Percentiles rank a stretch among this genome's conserved stretches.
Conservation (phyloP, 148 eudicot genomes). For the Amaranthus hypochondriacus region DNA sequence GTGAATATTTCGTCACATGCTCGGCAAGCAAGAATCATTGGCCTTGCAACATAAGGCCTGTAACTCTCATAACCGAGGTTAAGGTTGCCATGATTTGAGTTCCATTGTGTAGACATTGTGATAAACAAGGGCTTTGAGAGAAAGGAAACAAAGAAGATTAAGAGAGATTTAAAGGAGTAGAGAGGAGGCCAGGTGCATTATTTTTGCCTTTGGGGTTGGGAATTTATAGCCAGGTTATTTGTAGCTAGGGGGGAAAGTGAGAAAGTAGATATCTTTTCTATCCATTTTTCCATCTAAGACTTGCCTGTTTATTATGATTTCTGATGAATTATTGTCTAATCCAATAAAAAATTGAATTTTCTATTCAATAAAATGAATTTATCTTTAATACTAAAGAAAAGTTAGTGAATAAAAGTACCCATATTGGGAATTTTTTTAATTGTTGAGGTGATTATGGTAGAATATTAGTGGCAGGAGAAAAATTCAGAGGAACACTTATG, state of each 20-base stretch:
- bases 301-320: slow-evolving; percentile 19
- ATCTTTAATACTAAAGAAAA: slow-evolving; percentile 1
- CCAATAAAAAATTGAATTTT: slow-evolving; percentile 10
- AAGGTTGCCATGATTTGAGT: neutral
- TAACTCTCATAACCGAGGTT: slow-evolving; percentile 12
- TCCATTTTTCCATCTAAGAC: slow-evolving; percentile 21
- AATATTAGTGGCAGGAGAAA: neutral
- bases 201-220: neutral
- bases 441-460: neutral
- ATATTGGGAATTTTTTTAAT: slow-evolving; percentile 14
- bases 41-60: neutral
- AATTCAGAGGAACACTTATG: neutral
- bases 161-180: neutral
- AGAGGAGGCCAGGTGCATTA: slow-evolving; percentile 2
- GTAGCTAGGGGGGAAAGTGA: neutral
- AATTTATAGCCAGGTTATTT: slow-evolving; percentile 7
- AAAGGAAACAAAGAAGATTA: neutral
- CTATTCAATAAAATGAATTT: neutral
- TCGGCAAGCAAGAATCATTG: slow-evolving; percentile 23
- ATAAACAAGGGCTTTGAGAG: neutral
- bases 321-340: neutral
- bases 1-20: slow-evolving; percentile 22
- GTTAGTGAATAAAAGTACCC: slow-evolving; percentile 10
- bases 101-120: slow-evolving; percentile 25
- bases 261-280: neutral